Evolutionary conservation across 352 stramenopile genomes (phyloP).

Genomic region (Globisporangium cederbergense): DNA sequence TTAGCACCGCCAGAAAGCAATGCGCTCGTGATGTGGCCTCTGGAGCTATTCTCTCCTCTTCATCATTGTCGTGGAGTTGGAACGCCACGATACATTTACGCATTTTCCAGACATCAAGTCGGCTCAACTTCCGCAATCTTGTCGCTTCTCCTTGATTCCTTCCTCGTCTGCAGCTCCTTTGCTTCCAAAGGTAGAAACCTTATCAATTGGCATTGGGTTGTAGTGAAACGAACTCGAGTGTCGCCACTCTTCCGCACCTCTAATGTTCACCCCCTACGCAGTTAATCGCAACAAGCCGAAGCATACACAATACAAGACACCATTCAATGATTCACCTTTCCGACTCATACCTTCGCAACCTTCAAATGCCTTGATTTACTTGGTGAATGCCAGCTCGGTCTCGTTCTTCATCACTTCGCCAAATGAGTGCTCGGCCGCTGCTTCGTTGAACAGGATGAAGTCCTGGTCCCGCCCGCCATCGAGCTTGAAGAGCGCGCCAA

Average conservation of each 20-base stretch:
- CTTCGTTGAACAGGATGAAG: slow-evolving; percentile 82
- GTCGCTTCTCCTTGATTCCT: too few species aligned
- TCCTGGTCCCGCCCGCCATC: slow-evolving; percentile 77
- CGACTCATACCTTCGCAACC: not conserved
- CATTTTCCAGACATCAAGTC: too few species aligned
- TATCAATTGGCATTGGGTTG: not conserved
- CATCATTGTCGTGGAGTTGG: too few species aligned
- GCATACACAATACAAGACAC: not conserved
- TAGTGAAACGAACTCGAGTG: too few species aligned
- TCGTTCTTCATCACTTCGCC: slow-evolving; percentile 77
- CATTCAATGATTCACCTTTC: not conserved
- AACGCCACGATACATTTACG: too few species aligned
- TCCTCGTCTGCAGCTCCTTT: too few species aligned
- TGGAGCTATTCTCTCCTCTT: too few species aligned
- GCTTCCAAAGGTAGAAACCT: too few species aligned
- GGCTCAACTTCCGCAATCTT: too few species aligned
- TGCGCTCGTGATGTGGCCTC: too few species aligned
- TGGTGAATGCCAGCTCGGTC: slow-evolving; percentile 36
- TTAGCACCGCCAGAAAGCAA: too few species aligned
- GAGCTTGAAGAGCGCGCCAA: slow-evolving; percentile 75
- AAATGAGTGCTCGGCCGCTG: slow-evolving; percentile 63
- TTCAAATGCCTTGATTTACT: slow-evolving; percentile 1
- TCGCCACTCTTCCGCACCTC: too few species aligned
- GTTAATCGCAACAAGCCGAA: not conserved
- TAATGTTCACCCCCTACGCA: not conserved